Conservation (phyloP, 2,329 filamentous ascomycete genomes). For the Huntiella bhutanensis region DNA sequence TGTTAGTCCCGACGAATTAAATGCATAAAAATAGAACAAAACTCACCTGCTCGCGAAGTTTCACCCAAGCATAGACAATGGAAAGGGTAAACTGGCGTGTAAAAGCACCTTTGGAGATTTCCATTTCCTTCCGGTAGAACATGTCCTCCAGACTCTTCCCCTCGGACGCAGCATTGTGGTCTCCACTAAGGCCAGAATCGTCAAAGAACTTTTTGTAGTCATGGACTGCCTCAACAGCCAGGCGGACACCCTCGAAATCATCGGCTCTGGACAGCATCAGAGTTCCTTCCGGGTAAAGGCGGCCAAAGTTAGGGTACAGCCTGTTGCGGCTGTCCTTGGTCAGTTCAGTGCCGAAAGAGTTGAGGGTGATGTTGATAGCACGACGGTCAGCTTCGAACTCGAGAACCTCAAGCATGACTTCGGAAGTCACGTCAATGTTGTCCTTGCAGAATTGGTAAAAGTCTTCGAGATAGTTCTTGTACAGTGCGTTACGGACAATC, state of each 20-base stretch:
- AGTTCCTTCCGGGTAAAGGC: conserved; percentile 82
- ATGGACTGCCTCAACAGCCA: conserved; percentile 79
- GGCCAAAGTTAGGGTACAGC: conserved; percentile 82
- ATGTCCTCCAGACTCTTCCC: conserved; percentile 86
- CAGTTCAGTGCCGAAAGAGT: conserved; percentile 93
- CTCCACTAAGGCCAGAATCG: conserved; percentile 59
- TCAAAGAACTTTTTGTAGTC: conserved; percentile 97
- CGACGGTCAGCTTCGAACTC: conserved; percentile 93
- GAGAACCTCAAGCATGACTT: conserved; percentile 89
- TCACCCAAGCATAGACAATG: conserved; percentile 95
- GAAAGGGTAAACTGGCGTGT: conserved; percentile 90
- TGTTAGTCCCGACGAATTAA: conserved; percentile 17
- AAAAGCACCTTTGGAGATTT: conserved; percentile 86
- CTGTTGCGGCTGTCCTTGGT: conserved; percentile 88
- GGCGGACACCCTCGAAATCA: conserved; percentile 78
- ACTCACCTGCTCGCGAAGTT: conserved; percentile 84
- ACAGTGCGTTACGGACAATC: conserved; percentile 93
- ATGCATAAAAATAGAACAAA: not conserved
- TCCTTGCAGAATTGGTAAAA: conserved; percentile 91
- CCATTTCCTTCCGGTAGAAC: conserved; percentile 99
- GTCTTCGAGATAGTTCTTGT: conserved; percentile 98
- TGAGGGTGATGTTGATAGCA: conserved; percentile 97
- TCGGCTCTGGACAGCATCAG: conserved; percentile 89
- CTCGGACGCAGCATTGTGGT: conserved; percentile 53
- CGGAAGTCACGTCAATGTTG: conserved; percentile 73